Conservation (phyloP, 2,329 filamentous ascomycete genomes). For the Fusarium sublunatum region DNA sequence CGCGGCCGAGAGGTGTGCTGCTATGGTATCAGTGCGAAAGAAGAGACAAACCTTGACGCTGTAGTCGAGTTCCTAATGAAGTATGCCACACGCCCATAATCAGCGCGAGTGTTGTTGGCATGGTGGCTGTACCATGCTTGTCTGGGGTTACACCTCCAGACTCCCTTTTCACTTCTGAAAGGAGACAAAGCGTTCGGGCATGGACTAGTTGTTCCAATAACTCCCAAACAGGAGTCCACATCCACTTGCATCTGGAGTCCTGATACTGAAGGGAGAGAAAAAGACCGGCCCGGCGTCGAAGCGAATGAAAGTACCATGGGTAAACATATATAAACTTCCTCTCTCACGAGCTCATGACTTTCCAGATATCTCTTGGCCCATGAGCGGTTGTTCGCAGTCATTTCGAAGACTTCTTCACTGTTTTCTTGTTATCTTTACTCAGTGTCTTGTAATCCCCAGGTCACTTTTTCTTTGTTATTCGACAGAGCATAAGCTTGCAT, state of each 20-base stretch:
- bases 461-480: constrained; percentile 34
- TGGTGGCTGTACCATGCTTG: constrained; percentile 23
- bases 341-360: constrained; percentile 53
- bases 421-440: constrained; percentile 25
- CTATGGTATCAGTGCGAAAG: constrained; percentile 98
- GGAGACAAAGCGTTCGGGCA: constrained; percentile 6
- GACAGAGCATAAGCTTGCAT: constrained; percentile 41
- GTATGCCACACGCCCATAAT: constrained; percentile 75
- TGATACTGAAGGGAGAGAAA: constrained; percentile 22
- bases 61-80: constrained; percentile 97
- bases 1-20: constrained; percentile 95
- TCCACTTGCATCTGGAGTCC: constrained; percentile 5
- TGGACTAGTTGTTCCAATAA: constrained; percentile 10
- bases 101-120: constrained; percentile 16
- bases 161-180: constrained; percentile 1
- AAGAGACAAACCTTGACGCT: constrained; percentile 97
- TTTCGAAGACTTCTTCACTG: constrained; percentile 44
- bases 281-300: constrained; percentile 31
- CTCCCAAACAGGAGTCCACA: constrained; percentile 4
- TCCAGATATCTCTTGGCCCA: constrained; percentile 40
- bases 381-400: constrained; percentile 33
- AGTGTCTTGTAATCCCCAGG: constrained; percentile 7
- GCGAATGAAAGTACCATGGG: constrained; percentile 38
- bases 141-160: constrained; percentile 15
- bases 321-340: constrained; percentile 49